Conservation (phyloP, 2,329 filamentous ascomycete species). For the Ploettnerulaceae sp. region DNA sequence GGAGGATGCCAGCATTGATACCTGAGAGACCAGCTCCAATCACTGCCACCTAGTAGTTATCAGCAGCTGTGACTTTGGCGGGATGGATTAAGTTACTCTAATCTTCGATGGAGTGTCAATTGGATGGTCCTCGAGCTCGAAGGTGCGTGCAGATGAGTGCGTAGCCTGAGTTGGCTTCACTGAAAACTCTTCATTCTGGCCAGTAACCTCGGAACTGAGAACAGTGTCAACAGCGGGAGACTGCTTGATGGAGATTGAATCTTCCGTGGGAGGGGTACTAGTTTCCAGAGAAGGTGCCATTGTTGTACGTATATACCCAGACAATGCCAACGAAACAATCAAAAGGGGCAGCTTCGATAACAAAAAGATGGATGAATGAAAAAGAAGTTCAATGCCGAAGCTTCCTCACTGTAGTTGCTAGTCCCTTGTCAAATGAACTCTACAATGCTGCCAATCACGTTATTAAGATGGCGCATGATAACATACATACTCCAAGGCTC, state of each 20-base stretch:
- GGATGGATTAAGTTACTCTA: conserved; percentile 10
- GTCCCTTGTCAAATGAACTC: too few relatives aligned
- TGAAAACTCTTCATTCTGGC: not conserved
- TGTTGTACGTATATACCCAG: too few relatives aligned
- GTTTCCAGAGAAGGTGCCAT: conserved; percentile 10
- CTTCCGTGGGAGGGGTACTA: not conserved
- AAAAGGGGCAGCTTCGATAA: too few relatives aligned
- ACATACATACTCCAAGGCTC: not conserved
- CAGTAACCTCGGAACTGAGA: not conserved
- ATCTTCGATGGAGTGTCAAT: conserved; percentile 18
- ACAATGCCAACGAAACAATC: too few relatives aligned
- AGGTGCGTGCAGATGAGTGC: conserved; percentile 16
- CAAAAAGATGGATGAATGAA: too few relatives aligned
- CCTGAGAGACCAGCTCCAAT: conserved; percentile 62
- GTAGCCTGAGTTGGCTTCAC: not conserved
- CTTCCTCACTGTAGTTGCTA: too few relatives aligned
- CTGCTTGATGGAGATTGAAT: not conserved
- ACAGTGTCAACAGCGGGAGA: not conserved
- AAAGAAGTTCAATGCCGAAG: too few relatives aligned
- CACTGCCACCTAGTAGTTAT: conserved; percentile 33
- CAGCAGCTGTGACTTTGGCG: not conserved
- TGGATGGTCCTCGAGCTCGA: conserved; percentile 39
- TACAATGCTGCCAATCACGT: conserved; percentile 2
- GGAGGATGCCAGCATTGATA: conserved; percentile 57
- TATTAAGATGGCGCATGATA: conserved; percentile 1